phyloP scores from a whole-genome alignment of 1,139 yeast species.

The Pichia sp. region DNA sequence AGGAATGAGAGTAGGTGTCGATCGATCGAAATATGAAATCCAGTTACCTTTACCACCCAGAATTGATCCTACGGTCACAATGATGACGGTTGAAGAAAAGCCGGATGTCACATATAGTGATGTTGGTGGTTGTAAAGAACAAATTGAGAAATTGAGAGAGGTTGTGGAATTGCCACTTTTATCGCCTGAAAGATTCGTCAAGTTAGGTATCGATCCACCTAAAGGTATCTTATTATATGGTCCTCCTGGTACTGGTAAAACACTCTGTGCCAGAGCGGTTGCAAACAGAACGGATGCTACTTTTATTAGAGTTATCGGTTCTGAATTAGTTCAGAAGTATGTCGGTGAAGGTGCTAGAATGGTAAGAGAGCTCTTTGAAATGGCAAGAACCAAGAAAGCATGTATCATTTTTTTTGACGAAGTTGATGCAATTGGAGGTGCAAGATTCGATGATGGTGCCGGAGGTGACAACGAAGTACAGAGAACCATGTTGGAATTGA shows the following conservation, averaged over 20 bases:
- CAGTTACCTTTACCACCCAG: slow-evolving; percentile 96
- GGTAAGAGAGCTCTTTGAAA: slow-evolving; percentile 96
- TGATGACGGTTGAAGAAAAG: slow-evolving; percentile 99
- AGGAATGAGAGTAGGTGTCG: slow-evolving; percentile 99
- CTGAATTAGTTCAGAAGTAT: slow-evolving; percentile 94
- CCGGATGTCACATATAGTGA: slow-evolving; percentile 90
- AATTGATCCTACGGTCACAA: slow-evolving; percentile 96
- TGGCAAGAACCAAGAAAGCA: slow-evolving; percentile 98
- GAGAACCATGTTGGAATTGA: slow-evolving; percentile 96
- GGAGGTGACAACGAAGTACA: slow-evolving; percentile 99
- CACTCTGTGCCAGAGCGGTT: slow-evolving; percentile 96
- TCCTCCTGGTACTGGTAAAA: slow-evolving; percentile 98
- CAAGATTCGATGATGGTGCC: slow-evolving; percentile 98
- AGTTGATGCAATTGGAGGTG: slow-evolving; percentile 98
- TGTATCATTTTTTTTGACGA: slow-evolving; percentile 96
- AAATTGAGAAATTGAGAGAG: slow-evolving; percentile 92
- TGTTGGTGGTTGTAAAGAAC: slow-evolving; percentile 97
- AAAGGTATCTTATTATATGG: slow-evolving; percentile 94
- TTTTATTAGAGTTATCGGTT: slow-evolving; percentile 94
- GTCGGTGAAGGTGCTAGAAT: slow-evolving; percentile 99
- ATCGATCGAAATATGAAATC: slow-evolving; percentile 92
- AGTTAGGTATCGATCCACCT: slow-evolving; percentile 96
- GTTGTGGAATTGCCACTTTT: slow-evolving; percentile 93
- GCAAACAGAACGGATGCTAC: slow-evolving; percentile 99
- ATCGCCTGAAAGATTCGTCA: slow-evolving; percentile 94